Evolutionary conservation across 2,329 filamentous ascomycete species (phyloP), one percentile per base, ranked within the genome.

Genomic region (Talaromyces sp.): DNA sequence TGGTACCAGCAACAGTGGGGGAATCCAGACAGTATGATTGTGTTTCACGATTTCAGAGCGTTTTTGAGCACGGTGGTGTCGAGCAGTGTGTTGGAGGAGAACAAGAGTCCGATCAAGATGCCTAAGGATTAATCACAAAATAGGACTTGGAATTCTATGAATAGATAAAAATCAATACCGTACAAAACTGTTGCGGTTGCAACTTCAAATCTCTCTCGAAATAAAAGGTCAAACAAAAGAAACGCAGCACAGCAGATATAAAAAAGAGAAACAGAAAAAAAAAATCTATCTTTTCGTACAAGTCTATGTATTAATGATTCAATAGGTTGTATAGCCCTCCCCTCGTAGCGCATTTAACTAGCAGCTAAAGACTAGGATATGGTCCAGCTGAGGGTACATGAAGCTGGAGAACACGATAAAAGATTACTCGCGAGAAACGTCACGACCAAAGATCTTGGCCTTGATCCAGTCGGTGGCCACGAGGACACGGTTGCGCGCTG

Each of bases 401-500:
- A 47, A 47, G 23, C n/a, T 27, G n/a, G n/a, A 18, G 14, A 14
- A 47, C 18, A 47, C n/a, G 23, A 47, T 27, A 18, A 18, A 47
- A 12, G 23, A 47, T 73, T 78, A 81, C 72, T 81, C 78, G 65
- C 78, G 72, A 51, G 78, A 80, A 61, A 98, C 91, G 73, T 99
- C 95, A 76, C 95, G 92, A 65, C 95, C 95, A 73, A 99, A 99
- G 64, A 95, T 81, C 83, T 96, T 96, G 69, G 93, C 92, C 85
- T 99, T 99, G 76, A 94, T 78, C 95, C 95, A 99, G 81, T 99
- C 95, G 72, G 96, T 83, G 67, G 91, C 81, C 70, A 99, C 95
- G 57, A 99, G 85, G 69, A 98, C 86, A 75, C 95, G 89, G 83
- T 99, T 99, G 70, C 95, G 92, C 65, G 91, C 91, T 96, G 66